These are phyloP conservation scores for Coniochaeta sp. DNA, from an alignment of 2,329 filamentous ascomycete genomes.

Conservation along the genomic window DNA sequence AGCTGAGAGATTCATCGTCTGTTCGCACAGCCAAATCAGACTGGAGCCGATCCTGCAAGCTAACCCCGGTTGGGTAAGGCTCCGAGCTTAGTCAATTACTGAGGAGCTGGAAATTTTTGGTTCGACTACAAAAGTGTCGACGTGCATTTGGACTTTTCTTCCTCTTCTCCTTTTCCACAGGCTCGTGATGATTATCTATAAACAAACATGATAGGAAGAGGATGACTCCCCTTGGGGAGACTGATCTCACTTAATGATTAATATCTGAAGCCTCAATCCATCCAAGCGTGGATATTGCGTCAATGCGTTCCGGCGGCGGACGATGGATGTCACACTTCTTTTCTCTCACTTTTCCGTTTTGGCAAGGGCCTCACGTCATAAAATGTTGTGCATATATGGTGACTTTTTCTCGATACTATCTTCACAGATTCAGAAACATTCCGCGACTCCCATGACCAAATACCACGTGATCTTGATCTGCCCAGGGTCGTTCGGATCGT, in stretches of 20 bases:
- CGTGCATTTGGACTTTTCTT: not conserved
- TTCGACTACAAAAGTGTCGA: not conserved
- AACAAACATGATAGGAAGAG: conserved; percentile 62
- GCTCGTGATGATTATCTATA: conserved; percentile 56
- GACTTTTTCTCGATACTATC: no score
- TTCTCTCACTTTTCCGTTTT: conserved; percentile 1
- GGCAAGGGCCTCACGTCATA: not conserved
- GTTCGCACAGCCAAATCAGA: not conserved
- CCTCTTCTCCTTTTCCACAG: conserved; percentile 25
- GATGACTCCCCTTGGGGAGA: conserved; percentile 50
- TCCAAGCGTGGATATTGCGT: not conserved
- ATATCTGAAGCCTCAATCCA: conserved; percentile 47
- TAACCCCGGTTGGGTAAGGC: not conserved
- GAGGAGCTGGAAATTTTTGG: not conserved
- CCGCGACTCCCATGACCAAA: no score
- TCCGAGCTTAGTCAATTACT: not conserved
- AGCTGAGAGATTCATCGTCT: not conserved
- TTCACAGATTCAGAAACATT: no score
- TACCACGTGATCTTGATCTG: no score
- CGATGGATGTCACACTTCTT: conserved; percentile 4
- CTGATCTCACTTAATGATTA: conserved; percentile 50
- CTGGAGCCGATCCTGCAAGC: not conserved
- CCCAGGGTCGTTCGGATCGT: no score
- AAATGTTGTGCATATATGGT: no score
- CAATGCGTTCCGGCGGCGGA: not conserved